A percentile compares a stretch with the other conserved stretches of the same genome.
Conservation (phyloP, 2,329 filamentous ascomycete species). For the Bipolaris gigantea region DNA sequence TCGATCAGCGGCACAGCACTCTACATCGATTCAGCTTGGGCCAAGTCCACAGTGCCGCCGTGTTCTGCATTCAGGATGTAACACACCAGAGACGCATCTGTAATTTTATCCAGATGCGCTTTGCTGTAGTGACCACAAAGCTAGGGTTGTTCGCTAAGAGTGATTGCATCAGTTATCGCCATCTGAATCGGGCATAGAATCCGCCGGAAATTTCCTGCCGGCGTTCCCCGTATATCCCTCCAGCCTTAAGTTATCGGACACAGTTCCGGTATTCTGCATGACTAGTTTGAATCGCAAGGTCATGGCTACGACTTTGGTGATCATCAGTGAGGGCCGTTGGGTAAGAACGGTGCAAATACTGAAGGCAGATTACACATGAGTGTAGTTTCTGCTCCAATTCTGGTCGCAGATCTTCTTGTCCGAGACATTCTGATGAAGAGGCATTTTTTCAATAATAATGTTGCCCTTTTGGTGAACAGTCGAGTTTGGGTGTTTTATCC, state of each 20-base stretch:
- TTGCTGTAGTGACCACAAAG: neutral
- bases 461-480: neutral
- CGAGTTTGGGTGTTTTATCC: neutral
- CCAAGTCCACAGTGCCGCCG: neutral
- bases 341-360: neutral
- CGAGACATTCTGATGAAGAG: neutral
- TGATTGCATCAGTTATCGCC: neutral
- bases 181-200: slow-evolving; percentile 7
- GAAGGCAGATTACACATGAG: neutral
- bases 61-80: neutral
- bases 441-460: neutral
- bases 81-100: neutral
- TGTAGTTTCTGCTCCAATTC: neutral
- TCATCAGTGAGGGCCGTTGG: neutral
- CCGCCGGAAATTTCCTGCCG: slow-evolving; percentile 8
- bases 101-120: neutral
- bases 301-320: neutral
- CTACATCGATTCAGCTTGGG: neutral
- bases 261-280: slow-evolving; percentile 5
- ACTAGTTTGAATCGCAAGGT: slow-evolving; percentile 4
- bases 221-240: neutral
- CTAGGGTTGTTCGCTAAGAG: neutral
- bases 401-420: neutral
- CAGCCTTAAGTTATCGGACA: slow-evolving; percentile 1
- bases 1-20: neutral